Percentiles rank a stretch among this genome's conserved stretches.
Evolutionary conservation across 208 protist genomes (phyloP).

Genomic region (Leishmania arabica): DNA sequence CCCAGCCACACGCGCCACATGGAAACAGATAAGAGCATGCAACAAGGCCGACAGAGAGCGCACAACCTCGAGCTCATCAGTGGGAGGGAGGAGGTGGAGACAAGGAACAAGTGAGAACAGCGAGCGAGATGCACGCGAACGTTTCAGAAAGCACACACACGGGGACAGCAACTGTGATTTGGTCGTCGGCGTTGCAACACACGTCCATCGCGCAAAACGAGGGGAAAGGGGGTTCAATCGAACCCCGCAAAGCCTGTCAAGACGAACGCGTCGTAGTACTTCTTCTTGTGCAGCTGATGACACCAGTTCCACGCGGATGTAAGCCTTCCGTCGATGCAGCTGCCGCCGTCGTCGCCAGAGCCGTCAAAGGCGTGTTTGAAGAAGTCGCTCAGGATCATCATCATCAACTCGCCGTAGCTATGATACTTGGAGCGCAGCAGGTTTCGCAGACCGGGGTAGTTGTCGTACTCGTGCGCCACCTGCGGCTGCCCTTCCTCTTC

Average conservation of each 20-base stretch:
- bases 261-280: conserved; percentile 96
- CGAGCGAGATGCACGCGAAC: neutral
- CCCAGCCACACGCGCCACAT: neutral
- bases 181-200: neutral
- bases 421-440: conserved; percentile 83
- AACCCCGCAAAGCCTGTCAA: conserved; percentile 96
- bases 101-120: neutral
- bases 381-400: conserved; percentile 95
- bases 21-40: neutral
- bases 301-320: conserved; percentile 99
- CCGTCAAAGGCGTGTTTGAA: conserved; percentile 96
- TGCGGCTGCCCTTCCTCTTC: conserved; percentile 19
- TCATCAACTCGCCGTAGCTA: conserved; percentile 59
- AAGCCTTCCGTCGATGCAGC: conserved; percentile 97
- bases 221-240: conserved; percentile 63
- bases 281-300: conserved; percentile 95
- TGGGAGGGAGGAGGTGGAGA: neutral
- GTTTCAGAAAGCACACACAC: neutral
- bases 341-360: conserved; percentile 92
- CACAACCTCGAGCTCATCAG: neutral
- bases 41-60: neutral
- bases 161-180: neutral
- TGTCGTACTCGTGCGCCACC: conserved; percentile 32
- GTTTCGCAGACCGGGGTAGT: conserved; percentile 73
- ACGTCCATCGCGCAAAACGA: neutral